phyloP scores from a whole-genome alignment of 2,329 filamentous ascomycete species.

The Coniochaeta sp. region DNA sequence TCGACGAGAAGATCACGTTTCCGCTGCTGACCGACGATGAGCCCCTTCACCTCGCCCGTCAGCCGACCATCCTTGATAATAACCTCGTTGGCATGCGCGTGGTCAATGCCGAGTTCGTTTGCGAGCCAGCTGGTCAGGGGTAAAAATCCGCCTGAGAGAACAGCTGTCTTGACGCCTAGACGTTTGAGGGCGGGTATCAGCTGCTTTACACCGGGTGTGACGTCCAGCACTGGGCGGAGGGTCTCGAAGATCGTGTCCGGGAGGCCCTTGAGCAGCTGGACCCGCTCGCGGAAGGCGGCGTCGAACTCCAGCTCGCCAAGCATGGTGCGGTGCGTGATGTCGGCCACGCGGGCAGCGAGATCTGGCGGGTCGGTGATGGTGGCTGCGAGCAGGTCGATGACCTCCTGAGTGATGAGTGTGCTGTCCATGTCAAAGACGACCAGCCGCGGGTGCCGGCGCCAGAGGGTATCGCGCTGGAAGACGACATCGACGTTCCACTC shows the following conservation, averaged over 20 bases:
- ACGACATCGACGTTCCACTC: conserved; percentile 86
- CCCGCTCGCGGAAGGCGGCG: conserved; percentile 71
- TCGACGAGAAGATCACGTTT: conserved; percentile 66
- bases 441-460: conserved; percentile 72
- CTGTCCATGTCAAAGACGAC: conserved; percentile 99
- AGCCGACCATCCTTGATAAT: conserved; percentile 53
- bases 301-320: conserved; percentile 92
- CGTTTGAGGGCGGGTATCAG: conserved; percentile 68
- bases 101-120: conserved; percentile 71
- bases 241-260: conserved; percentile 71
- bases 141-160: conserved; percentile 86
- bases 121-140: conserved; percentile 86
- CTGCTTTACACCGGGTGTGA: conserved; percentile 73
- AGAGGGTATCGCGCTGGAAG: conserved; percentile 66
- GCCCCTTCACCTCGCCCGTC: conserved; percentile 65
- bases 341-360: conserved; percentile 73
- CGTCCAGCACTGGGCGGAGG: conserved; percentile 66
- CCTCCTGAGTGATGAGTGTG: conserved; percentile 93
- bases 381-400: conserved; percentile 90
- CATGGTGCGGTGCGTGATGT: conserved; percentile 92
- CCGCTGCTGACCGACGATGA: conserved; percentile 69
- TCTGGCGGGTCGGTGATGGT: conserved; percentile 63
- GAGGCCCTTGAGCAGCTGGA: conserved; percentile 74
- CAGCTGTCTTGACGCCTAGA: conserved; percentile 80
- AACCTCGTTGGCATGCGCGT: conserved; percentile 83